A percentile compares a stretch with the other conserved stretches of the same genome.
phyloP scores from a whole-genome alignment of 441 rosid genomes.

The Flueggea neowawraea region DNA sequence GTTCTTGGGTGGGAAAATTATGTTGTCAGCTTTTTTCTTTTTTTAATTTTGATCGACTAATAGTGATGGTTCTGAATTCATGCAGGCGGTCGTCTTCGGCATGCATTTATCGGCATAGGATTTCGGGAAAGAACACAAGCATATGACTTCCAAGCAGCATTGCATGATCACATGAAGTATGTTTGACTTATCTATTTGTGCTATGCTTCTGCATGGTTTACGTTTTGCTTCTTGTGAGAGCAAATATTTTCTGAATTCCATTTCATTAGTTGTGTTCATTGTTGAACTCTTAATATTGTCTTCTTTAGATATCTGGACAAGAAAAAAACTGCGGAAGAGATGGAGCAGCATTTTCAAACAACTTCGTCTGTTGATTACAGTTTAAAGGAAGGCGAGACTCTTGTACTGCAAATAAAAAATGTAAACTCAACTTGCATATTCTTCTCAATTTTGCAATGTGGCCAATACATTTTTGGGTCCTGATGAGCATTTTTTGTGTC shows the following conservation, averaged over 20 bases:
- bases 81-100: slow-evolving; percentile 85
- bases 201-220: slow-evolving; percentile 1
- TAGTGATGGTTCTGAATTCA: slow-evolving; percentile 9
- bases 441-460: not conserved
- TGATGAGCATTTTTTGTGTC: slow-evolving; percentile 7
- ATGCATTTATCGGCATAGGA: slow-evolving; percentile 96
- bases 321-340: slow-evolving; percentile 96
- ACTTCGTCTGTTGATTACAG: slow-evolving; percentile 78
- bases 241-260: no score
- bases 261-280: no score
- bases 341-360: slow-evolving; percentile 91
- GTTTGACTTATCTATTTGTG: slow-evolving; percentile 6
- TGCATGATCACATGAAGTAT: slow-evolving; percentile 97
- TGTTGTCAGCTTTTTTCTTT: no score
- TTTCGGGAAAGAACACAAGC: slow-evolving; percentile 98
- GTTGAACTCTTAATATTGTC: no score
- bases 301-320: slow-evolving; percentile 76
- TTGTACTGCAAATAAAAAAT: slow-evolving; percentile 71
- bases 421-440: slow-evolving; percentile 33
- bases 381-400: slow-evolving; percentile 88
- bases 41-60: no score
- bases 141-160: slow-evolving; percentile 96
- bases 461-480: not conserved
- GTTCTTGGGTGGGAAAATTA: no score
- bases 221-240: slow-evolving; percentile 7